phyloP scores from a whole-genome alignment of 1,284 basidiomycete genomes.

The Sphagnurus paluster region DNA sequence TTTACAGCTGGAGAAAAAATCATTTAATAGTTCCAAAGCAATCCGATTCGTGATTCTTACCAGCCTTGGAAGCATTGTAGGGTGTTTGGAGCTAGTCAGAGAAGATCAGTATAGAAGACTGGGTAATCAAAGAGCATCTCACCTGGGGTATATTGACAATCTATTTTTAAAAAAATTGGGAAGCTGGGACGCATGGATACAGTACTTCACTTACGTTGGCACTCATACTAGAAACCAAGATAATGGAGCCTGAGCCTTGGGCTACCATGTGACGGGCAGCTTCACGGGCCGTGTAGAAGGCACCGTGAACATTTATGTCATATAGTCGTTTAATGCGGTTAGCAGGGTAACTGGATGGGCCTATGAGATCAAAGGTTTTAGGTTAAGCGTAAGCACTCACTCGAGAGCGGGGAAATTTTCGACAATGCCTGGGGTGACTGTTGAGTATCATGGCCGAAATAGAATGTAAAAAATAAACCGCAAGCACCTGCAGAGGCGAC shows the following conservation, averaged over 20 bases:
- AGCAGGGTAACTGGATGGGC: constrained; percentile 67
- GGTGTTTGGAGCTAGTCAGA: constrained; percentile 81
- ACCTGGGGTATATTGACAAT: constrained; percentile 86
- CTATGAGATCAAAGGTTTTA: not conserved
- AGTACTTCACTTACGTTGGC: constrained; percentile 67
- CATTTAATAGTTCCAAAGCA: constrained; percentile 3
- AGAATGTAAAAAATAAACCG: no score
- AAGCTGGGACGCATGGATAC: not conserved
- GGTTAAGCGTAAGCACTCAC: constrained; percentile 39
- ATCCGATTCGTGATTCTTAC: constrained; percentile 35
- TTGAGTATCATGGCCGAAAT: no score
- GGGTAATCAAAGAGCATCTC: constrained; percentile 1
- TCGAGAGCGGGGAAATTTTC: constrained; percentile 92
- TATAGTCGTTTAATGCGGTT: constrained; percentile 82
- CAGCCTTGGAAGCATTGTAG: constrained; percentile 94
- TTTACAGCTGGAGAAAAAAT: constrained; percentile 62
- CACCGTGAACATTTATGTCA: constrained; percentile 93
- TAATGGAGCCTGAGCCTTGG: constrained; percentile 77
- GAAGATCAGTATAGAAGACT: not conserved
- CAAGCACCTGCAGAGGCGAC: constrained; percentile 89
- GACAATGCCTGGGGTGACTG: constrained; percentile 65
- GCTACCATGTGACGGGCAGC: constrained; percentile 83
- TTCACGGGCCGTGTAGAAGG: constrained; percentile 92
- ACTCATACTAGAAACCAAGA: constrained; percentile 91
- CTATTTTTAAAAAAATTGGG: constrained; percentile 37